Base-by-base conservation (phyloP, 2,329 filamentous ascomycete genomes). In the Sporothrix dimorphospora region DNA sequence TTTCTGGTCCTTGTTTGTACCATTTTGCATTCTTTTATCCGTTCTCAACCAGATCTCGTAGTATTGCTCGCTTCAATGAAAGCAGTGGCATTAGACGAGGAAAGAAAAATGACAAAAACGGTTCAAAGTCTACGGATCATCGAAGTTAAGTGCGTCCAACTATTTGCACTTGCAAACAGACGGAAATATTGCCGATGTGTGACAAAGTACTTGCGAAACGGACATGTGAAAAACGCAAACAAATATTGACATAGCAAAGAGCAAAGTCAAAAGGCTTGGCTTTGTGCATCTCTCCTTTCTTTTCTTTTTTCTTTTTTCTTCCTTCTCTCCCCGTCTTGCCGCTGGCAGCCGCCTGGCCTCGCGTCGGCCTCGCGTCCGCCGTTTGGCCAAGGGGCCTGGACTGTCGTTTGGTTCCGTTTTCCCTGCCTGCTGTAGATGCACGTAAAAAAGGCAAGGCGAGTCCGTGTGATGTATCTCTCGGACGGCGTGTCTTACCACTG, bases 381-480 rank as follows among this genome's bases (percentile, higher is more conserved):
- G 4, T 19, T 45, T 65, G 59, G 16, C 34, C 38, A 21, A 24
- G 57, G n/a, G 14, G 12, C 14, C 40, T 30, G 7, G 12, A 47
- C 14, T 47, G 40, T 21, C 6, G 38, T n/a, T 30, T 47, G 21
- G 16, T 30, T 34, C 34, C 34, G 57, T 24, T 63, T 19, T 9
- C 30, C 8, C 57, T 61, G 3, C 34, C 19, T 19, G 9, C 24
- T 40, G 34, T 49, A 61, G 55, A 57, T 57, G 30, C 55, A 42
- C 9, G 57, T 42, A 34, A 42, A 42, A 42, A 42, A 63, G 57
- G 34, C 57, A 63, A 42, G n/a, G 38, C 59, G 21, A 45, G 21
- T 42, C 59, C 59, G 59, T 45, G 59, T 19, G 38, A 65, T 65
- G 59, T 45, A 45, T 65, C 59, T 27, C 59, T 45, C 38, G 38